Conservation (phyloP, 495 filamentous ascomycete genomes). For the Aspergillus biplanus region DNA sequence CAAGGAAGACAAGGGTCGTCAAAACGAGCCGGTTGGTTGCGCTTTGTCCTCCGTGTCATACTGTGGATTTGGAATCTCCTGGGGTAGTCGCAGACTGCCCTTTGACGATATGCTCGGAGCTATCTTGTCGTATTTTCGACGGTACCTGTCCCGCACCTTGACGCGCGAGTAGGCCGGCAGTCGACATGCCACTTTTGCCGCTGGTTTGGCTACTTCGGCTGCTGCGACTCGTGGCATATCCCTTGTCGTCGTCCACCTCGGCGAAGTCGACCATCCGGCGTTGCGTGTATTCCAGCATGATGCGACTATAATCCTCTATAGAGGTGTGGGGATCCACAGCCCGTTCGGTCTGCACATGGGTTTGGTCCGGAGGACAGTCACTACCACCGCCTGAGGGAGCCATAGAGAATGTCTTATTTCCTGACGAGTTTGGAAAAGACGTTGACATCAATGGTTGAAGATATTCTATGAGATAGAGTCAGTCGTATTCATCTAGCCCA, state of each 20-base stretch:
- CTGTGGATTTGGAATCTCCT: neutral
- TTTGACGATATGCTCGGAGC: neutral
- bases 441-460: slow-evolving; percentile 18
- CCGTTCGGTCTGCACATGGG: slow-evolving; percentile 27
- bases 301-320: slow-evolving; percentile 50
- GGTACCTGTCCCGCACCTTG: neutral
- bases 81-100: neutral
- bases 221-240: slow-evolving; percentile 31
- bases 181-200: slow-evolving; percentile 31
- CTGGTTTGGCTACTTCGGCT: slow-evolving; percentile 42
- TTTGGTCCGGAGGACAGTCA: slow-evolving; percentile 23
- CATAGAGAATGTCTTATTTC: slow-evolving; percentile 25
- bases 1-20: neutral
- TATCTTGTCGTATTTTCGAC: slow-evolving; percentile 1
- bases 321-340: slow-evolving; percentile 34
- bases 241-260: slow-evolving; percentile 32
- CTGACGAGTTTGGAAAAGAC: slow-evolving; percentile 27
- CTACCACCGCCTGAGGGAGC: slow-evolving; percentile 27
- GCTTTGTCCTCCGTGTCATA: neutral
- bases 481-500: neutral
- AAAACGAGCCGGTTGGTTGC: neutral
- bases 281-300: slow-evolving; percentile 52
- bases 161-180: slow-evolving; percentile 13
- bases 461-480: neutral
- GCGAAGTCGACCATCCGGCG: slow-evolving; percentile 47